Evolutionary conservation across 148 eudicot species (phyloP), one percentile per base, ranked within the genome.

Genomic region (Heliamphora exappendiculata): DNA sequence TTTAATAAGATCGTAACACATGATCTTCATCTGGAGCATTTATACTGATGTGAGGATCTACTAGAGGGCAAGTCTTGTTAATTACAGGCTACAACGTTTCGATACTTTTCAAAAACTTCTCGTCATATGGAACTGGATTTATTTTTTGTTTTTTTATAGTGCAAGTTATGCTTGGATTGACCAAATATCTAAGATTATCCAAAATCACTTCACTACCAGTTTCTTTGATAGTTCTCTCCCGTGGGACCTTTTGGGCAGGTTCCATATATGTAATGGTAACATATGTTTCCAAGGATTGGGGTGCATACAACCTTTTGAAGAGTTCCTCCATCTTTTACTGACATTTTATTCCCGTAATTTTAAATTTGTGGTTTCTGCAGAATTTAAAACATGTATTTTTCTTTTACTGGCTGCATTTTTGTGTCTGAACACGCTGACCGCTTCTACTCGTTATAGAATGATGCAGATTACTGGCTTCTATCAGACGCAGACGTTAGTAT

Each of bases 401-500:
- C 17, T 49, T 49, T 9, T 12, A 49, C 53, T 49, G 53, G 16
- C 11, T 49, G 3, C 17, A 3, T 49, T 49, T 37, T 33, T 20
- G 34, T 22, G 34, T 49, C 41, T 45, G 73, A 70, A 49, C 16
- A 24, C 28, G 6, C 76, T 75, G 17, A 37, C 74, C 49, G 29
- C 13, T 75, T 67, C 36, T 62, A 42, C 50, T 58, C 14, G n/a
- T 83, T 79, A 62, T 91, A 91, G 98, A 84, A 89, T 82, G 88
- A 89, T 78, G 86, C 88, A 59, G 98, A 91, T 86, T 93, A 93
- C 84, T 93, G 97, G 96, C 84, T 93, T 72, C 81, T 89, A 47
- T 88, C 97, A 14, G 93, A 89, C 55, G 83, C 85, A 49, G 89
- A 82, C 72, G 84, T 91, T 65, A 90, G 94, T 82, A 84, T 91